Base-by-base conservation (phyloP, 805 yeast genomes). In the Schwanniomyces occidentalis region DNA sequence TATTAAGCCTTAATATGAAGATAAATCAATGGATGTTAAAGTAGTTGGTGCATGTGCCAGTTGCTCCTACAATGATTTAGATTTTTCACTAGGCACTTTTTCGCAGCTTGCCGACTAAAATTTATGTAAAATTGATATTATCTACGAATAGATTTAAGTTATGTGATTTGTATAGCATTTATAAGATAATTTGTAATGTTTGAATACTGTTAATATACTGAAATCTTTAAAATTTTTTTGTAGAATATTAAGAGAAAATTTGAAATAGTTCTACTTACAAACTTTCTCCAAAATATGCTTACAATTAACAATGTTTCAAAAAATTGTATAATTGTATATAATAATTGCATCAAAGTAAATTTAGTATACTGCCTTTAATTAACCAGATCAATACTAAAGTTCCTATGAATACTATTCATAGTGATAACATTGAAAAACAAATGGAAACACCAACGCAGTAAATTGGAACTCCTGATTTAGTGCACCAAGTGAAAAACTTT, bases 401-500 rank as follows among this genome's bases (percentile, higher is more conserved):
- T 20, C n/a, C n/a, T n/a, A n/a, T n/a, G n/a, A n/a, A n/a, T n/a
- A n/a, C n/a, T n/a, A n/a, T n/a, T n/a, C n/a, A n/a, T 17, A 39
- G 28, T 13, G 38, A 34, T 23, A 39, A 39, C 31, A 39, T 30
- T 10, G 42, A 35, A 41, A 42, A 31, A n/a, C 63, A 48, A 24
- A 75, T 53, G 6, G 80, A 67, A 7, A 71, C 64, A 5, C 57
- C 37, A 13, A 82, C 80, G 4, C 85, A 70, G 40, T 68, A 65
- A 20, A 82, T 68, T 6, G 95, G 95, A 8, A 82, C 83, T 38
- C 95, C 95, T 27, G 72, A 68, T 30, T 67, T 71, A 8, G 56
- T 56, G 49, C 91, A 82, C 41, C 61, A 65, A 8, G 76, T 62
- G 45, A 87, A 84, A 27, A 84, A 45, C 24, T 63, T 63, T 8